These are phyloP conservation scores for Phaeomoniella chlamydospora DNA, from an alignment of 2,329 filamentous ascomycete species.

Conservation along the genomic window DNA sequence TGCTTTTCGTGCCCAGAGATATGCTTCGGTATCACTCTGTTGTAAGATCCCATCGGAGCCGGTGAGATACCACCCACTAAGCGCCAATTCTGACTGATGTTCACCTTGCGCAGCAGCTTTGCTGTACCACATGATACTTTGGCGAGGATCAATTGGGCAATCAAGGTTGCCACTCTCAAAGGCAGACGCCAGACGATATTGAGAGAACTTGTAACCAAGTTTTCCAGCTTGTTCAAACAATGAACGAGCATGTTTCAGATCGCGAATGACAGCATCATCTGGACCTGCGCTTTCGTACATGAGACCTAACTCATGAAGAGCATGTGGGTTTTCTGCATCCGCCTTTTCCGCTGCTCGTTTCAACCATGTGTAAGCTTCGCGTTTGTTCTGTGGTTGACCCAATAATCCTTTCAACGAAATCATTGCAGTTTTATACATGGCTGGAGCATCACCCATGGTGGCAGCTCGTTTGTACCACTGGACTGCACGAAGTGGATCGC, in stretches of 20 bases:
- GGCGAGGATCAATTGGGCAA: constrained; percentile 65
- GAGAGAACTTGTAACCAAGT: constrained; percentile 86
- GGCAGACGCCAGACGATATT: constrained; percentile 75
- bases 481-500: constrained; percentile 83
- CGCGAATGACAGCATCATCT: constrained; percentile 62
- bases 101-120: constrained; percentile 83
- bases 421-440: constrained; percentile 98
- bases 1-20: constrained; percentile 91
- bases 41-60: constrained; percentile 75
- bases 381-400: constrained; percentile 68
- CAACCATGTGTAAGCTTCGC: constrained; percentile 81
- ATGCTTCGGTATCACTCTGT: constrained; percentile 91
- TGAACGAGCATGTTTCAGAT: constrained; percentile 66
- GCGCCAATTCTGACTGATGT: constrained; percentile 75
- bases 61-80: constrained; percentile 90
- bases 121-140: constrained; percentile 89
- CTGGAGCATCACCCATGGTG: constrained; percentile 74
- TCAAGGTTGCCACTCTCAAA: constrained; percentile 83
- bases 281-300: constrained; percentile 41
- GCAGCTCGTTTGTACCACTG: constrained; percentile 97
- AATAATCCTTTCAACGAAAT: constrained; percentile 85
- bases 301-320: constrained; percentile 69
- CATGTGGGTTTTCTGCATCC: constrained; percentile 82
- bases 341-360: constrained; percentile 84
- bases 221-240: constrained; percentile 77